Evolutionary conservation across 495 filamentous ascomycete genomes (phyloP).

Genomic region (Niebla homalea): DNA sequence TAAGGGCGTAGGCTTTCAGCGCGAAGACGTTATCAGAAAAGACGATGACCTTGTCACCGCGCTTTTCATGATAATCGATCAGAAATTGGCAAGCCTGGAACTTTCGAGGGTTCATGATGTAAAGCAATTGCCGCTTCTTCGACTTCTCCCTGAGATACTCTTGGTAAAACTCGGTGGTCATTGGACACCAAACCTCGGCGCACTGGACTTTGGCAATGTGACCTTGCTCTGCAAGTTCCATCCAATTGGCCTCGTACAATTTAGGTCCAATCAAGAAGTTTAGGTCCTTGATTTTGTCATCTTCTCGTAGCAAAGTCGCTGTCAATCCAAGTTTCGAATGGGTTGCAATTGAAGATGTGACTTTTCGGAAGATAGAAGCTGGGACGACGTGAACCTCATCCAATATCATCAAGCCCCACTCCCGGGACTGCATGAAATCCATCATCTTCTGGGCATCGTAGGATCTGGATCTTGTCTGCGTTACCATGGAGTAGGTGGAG

Average conservation of each 20-base stretch:
- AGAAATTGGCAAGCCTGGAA: slow-evolving; percentile 95
- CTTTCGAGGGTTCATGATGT: slow-evolving; percentile 96
- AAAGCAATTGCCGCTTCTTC: slow-evolving; percentile 60
- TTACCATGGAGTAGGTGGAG: slow-evolving; percentile 97
- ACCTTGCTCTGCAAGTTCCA: slow-evolving; percentile 92
- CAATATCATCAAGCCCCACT: slow-evolving; percentile 97
- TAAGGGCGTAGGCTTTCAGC: slow-evolving; percentile 69
- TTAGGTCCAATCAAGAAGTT: slow-evolving; percentile 98
- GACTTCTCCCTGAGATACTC: slow-evolving; percentile 72
- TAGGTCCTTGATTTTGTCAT: slow-evolving; percentile 94
- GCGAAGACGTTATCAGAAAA: slow-evolving; percentile 99
- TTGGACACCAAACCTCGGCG: slow-evolving; percentile 97
- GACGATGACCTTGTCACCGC: slow-evolving; percentile 97
- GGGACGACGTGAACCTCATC: slow-evolving; percentile 99
- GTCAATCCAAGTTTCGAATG: slow-evolving; percentile 96
- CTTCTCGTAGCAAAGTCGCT: slow-evolving; percentile 85
- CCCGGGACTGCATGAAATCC: slow-evolving; percentile 80
- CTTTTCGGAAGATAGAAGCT: slow-evolving; percentile 86
- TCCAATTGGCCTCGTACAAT: slow-evolving; percentile 98
- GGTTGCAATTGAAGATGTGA: slow-evolving; percentile 79
- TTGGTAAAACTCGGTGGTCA: slow-evolving; percentile 95
- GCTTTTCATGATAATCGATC: slow-evolving; percentile 92
- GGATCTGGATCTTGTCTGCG: slow-evolving; percentile 69
- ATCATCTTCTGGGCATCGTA: slow-evolving; percentile 96
- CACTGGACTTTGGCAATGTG: slow-evolving; percentile 97